Base-by-base conservation (phyloP, 345 rosid genomes). In the Citrus sinensis region DNA sequence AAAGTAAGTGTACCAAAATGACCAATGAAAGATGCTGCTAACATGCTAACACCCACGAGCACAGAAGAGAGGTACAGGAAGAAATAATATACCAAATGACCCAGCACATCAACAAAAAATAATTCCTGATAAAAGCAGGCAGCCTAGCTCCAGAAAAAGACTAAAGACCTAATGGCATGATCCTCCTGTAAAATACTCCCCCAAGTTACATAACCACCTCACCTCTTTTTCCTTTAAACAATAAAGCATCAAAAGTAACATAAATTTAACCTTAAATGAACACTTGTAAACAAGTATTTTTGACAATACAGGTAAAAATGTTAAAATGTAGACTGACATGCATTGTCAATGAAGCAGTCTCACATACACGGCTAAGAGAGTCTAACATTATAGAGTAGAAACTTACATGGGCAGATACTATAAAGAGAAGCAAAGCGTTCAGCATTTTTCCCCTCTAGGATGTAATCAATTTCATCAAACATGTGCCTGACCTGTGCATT, bases 381-480 rank as follows among this genome's bases (percentile, higher is more conserved):
- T 27, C 54, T 10, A 29, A 51, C 19, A 10, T 37, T 24, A 68
- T 42, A 46, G 25, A 46, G 62, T 27, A 49, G 35, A 54, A 83
- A 87, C 94, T 87, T 82, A 90, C 96, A 30, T 76, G 86, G 81
- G 35, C 82, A 77, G 68, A 58, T 82, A 82, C 91, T 85, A 87
- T 91, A 96, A 16, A 92, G 91, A 85, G 89, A 82, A 80, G 98
- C 94, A 86, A 96, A 96, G 80, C 89, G 91, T 78, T 94, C 99
- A 67, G 99, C 99, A 89, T 94, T 94, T 89, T 89, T 87, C 65
- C 93, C 99, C 87, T 96, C 97, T 25, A 83, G 85, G 71, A 96
- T 32, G 70, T 96, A 96, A 86, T 96, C 97, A 70, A 92, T 96
- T 86, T 96, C 99, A 54, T 92, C 98, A 80, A 96, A 96, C 99